These are phyloP conservation scores for Neurospora sp. DNA, from an alignment of 495 filamentous ascomycete genomes.

Conservation along the genomic window DNA sequence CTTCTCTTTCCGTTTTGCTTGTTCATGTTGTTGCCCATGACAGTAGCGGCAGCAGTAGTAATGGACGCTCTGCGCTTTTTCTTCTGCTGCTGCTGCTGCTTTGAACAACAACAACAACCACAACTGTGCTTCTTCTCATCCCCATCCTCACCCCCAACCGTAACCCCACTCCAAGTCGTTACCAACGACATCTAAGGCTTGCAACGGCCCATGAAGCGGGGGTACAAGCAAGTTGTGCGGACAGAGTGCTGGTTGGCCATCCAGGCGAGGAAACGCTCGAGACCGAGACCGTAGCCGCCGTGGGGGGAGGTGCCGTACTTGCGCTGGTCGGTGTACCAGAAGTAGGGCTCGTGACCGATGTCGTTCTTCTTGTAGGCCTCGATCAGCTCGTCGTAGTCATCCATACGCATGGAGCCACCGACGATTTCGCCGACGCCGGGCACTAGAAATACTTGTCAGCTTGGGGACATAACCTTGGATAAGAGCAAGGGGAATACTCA, in stretches of 20 bases:
- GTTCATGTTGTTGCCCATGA: neutral
- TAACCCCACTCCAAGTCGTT: neutral
- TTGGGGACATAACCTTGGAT: neutral
- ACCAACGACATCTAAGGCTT: conserved; percentile 51
- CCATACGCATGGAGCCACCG: conserved; percentile 93
- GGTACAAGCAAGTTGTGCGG: conserved; percentile 80
- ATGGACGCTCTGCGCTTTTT: neutral
- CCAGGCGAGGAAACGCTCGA: conserved; percentile 97
- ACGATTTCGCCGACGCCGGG: conserved; percentile 90
- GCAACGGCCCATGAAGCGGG: conserved; percentile 88
- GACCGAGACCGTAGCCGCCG: conserved; percentile 88
- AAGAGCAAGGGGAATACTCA: neutral
- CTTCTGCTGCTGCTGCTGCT: neutral
- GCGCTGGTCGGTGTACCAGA: conserved; percentile 98
- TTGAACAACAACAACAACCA: neutral
- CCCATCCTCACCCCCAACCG: neutral
- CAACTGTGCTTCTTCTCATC: neutral
- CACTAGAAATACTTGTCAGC: neutral
- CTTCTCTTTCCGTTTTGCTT: neutral
- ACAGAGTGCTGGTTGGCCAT: conserved; percentile 88
- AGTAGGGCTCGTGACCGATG: conserved; percentile 80
- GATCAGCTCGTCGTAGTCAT: conserved; percentile 85
- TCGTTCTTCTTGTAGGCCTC: conserved; percentile 77
- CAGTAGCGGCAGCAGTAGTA: neutral
- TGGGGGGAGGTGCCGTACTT: conserved; percentile 96